Conservation (phyloP, 371 early-diverging fungal genomes). For the Gilbertella persicaria region DNA sequence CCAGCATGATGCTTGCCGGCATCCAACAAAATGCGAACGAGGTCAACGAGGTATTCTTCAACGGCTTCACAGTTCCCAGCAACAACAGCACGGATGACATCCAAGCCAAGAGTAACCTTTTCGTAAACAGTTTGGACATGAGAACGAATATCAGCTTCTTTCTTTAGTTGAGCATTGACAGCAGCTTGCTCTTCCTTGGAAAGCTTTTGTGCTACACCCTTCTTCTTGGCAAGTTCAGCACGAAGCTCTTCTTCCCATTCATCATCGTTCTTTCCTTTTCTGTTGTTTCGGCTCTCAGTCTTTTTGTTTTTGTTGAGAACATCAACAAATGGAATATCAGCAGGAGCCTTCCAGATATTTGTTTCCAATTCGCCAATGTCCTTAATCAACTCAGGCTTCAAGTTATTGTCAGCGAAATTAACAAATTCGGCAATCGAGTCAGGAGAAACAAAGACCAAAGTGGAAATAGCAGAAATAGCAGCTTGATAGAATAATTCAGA, state of each 20-base stretch:
- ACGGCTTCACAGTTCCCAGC: conserved; percentile 57
- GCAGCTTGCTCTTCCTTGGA: conserved; percentile 84
- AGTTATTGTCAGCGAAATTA: conserved; percentile 43
- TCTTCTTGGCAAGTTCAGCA: conserved; percentile 77
- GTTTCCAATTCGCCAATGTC: conserved; percentile 57
- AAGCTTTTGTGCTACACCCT: conserved; percentile 59
- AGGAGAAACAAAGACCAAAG: conserved; percentile 60
- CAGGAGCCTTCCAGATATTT: conserved; percentile 70
- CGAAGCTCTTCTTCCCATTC: conserved; percentile 86
- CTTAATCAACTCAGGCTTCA: conserved; percentile 48
- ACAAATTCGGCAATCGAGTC: conserved; percentile 49
- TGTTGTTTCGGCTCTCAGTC: conserved; percentile 50
- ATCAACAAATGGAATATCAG: conserved; percentile 69
- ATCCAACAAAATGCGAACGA: conserved; percentile 48
- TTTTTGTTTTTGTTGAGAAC: conserved; percentile 55
- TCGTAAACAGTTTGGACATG: conserved; percentile 58
- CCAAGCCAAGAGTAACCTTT: conserved; percentile 63
- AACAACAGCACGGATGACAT: conserved; percentile 65
- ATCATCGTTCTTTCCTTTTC: conserved; percentile 67
- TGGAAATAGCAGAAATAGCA: conserved; percentile 56
- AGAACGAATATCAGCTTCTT: conserved; percentile 75
- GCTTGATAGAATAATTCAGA: conserved; percentile 56
- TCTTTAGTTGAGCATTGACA: conserved; percentile 72
- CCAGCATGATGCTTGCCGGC: conserved; percentile 56
- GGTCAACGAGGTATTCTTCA: conserved; percentile 47